phyloP scores from a whole-genome alignment of 805 yeast species.

The Groenewaldozyma salmanticensis region DNA sequence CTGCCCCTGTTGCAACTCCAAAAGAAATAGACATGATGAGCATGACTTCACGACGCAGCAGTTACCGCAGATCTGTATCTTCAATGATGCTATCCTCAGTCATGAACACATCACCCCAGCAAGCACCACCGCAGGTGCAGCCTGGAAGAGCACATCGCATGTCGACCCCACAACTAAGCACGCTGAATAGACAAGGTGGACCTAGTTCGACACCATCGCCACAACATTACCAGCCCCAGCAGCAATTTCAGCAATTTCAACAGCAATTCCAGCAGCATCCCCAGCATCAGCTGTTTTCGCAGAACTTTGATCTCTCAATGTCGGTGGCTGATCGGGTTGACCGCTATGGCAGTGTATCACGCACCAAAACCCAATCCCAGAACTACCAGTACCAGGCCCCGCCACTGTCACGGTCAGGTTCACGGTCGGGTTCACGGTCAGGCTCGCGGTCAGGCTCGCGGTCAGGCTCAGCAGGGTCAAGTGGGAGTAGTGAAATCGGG shows the following conservation, averaged over 20 bases:
- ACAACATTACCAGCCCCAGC: too few relatives aligned
- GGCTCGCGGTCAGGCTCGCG: not conserved
- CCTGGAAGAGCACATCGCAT: too few relatives aligned
- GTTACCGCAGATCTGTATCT: too few relatives aligned
- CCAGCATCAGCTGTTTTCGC: constrained; percentile 19
- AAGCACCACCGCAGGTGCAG: too few relatives aligned
- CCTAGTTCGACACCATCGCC: too few relatives aligned
- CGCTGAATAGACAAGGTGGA: too few relatives aligned
- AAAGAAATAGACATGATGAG: constrained; percentile 21
- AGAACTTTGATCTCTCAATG: constrained; percentile 25
- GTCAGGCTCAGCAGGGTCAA: not conserved
- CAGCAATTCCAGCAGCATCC: not conserved
- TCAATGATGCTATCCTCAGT: too few relatives aligned
- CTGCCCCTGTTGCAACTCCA: not conserved
- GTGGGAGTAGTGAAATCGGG: too few relatives aligned
- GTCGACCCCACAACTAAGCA: too few relatives aligned
- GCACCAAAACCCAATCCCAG: constrained; percentile 12
- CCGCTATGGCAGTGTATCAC: constrained; percentile 22
- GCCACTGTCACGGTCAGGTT: not conserved
- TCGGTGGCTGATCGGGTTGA: constrained; percentile 15
- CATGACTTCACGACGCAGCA: constrained; percentile 15
- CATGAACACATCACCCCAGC: too few relatives aligned
- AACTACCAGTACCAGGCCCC: constrained; percentile 10
- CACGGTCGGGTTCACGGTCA: not conserved
- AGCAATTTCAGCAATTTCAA: not conserved